Evolutionary conservation across 352 stramenopile genomes (phyloP).

Genomic region (Pseudoperonospora humuli): DNA sequence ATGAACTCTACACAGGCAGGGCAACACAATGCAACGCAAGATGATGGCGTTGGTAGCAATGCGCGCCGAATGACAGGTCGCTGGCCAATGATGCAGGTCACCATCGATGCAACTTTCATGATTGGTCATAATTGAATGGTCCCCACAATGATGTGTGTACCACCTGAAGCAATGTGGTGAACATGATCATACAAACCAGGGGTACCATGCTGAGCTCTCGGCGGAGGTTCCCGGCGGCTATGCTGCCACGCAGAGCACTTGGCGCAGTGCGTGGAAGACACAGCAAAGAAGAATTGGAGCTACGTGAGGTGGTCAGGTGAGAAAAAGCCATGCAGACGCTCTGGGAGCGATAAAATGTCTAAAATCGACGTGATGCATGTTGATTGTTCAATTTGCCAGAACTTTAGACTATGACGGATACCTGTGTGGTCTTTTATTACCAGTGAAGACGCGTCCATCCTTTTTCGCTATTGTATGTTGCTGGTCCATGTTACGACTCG

Average conservation of each 20-base stretch:
- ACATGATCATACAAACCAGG: no score
- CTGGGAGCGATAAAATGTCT: not conserved
- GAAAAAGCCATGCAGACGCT: not conserved
- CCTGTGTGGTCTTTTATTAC: constrained; percentile 62
- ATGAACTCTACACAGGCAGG: not conserved
- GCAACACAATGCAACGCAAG: constrained; percentile 1
- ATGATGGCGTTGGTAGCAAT: constrained; percentile 12
- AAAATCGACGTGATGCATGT: not conserved
- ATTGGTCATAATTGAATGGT: constrained; percentile 35
- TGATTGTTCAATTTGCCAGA: constrained; percentile 21
- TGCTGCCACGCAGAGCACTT: constrained; percentile 8
- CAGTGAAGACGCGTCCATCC: constrained; percentile 43
- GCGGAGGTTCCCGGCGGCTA: constrained; percentile 5
- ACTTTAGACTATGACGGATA: constrained; percentile 85
- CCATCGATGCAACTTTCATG: constrained; percentile 1
- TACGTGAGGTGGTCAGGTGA: constrained; percentile 44
- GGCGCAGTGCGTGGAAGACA: constrained; percentile 11
- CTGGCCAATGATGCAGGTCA: constrained; percentile 18
- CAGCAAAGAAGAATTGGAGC: constrained; percentile 17
- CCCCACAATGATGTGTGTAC: not conserved
- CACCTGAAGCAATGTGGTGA: no score
- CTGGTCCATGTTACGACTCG: not conserved
- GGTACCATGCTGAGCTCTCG: constrained; percentile 18
- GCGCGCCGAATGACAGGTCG: constrained; percentile 23
- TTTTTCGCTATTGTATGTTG: constrained; percentile 76